phyloP scores from a whole-genome alignment of 2,329 filamentous ascomycete genomes.

The Apiospora phragmitis region DNA sequence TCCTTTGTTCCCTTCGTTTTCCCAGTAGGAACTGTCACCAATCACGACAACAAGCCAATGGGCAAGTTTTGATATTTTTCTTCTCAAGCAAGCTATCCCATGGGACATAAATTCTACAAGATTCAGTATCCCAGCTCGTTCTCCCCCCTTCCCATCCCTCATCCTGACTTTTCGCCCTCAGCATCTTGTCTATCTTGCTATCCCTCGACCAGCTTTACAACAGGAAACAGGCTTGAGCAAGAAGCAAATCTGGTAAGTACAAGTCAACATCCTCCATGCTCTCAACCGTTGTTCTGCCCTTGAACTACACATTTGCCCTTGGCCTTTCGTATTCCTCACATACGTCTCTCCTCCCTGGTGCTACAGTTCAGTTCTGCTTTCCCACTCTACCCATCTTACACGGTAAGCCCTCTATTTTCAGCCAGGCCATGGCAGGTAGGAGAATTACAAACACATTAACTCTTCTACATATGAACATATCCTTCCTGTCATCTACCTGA shows the following conservation, averaged over 20 bases:
- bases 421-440: background rate
- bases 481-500: too few species aligned
- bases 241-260: background rate
- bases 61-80: background rate
- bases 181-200: background rate
- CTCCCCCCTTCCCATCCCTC: background rate
- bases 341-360: background rate
- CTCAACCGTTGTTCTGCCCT: background rate
- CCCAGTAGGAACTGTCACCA: background rate
- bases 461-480: background rate
- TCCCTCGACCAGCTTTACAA: background rate
- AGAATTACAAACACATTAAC: background rate
- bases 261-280: background rate
- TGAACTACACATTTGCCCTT: background rate
- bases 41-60: background rate
- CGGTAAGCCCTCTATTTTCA: background rate
- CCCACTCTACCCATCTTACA: background rate
- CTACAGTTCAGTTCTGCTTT: background rate
- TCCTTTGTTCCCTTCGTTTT: background rate
- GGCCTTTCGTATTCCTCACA: background rate
- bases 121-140: background rate
- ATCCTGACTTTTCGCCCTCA: background rate
- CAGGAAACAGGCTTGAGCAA: background rate
- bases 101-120: background rate
- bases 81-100: background rate